Conservation (phyloP, 768 basidiomycete genomes). For the Boletellus sp. region DNA sequence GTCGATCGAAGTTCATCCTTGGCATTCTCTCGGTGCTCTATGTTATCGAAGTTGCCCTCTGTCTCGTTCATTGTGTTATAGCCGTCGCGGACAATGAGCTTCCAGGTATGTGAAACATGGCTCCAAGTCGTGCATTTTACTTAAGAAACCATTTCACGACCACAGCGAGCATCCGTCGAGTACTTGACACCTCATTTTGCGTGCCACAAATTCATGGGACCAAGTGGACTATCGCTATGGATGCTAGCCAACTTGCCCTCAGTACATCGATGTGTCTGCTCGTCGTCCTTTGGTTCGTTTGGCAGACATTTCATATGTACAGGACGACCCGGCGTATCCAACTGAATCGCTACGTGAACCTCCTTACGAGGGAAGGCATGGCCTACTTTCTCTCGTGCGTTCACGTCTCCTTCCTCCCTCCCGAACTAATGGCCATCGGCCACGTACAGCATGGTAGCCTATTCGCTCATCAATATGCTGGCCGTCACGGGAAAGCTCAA, state of each 20-base stretch:
- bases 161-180: neutral
- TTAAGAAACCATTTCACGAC: neutral
- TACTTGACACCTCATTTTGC: neutral
- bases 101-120: neutral
- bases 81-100: neutral
- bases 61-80: neutral
- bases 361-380: neutral
- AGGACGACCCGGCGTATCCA: neutral
- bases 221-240: neutral
- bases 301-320: neutral
- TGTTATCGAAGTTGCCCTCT: neutral
- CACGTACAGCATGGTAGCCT: neutral
- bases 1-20: neutral
- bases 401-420: neutral
- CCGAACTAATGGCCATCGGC: neutral
- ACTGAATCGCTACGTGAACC: neutral
- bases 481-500: neutral
- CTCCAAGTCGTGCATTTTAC: neutral
- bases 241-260: neutral
- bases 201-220: too few species aligned
- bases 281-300: neutral
- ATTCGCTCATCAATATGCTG: neutral
- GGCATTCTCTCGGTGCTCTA: neutral
- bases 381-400: neutral
- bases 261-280: neutral